Conservation (phyloP, 257 asterid genomes). For the Capsicum pubescens region DNA sequence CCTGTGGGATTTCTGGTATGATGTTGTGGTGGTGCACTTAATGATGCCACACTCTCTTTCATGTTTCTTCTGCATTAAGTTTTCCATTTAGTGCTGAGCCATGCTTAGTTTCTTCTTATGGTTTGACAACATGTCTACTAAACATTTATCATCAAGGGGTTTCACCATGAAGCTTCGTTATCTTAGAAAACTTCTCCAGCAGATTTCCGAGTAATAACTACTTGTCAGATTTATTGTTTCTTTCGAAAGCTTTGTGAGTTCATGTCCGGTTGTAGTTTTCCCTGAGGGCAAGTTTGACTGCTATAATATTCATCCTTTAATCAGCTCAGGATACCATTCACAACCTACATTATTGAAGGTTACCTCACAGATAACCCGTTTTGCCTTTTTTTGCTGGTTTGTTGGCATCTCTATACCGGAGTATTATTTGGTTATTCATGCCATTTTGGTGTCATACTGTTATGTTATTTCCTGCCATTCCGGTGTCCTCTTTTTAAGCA, state of each 20-base stretch:
- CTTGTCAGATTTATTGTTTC: neutral
- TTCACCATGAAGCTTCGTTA: neutral
- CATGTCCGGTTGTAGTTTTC: neutral
- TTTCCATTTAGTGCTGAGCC: constrained; percentile 13
- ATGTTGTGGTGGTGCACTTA: neutral
- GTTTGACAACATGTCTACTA: constrained; percentile 9
- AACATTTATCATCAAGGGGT: neutral
- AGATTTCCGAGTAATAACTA: neutral
- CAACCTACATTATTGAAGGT: neutral
- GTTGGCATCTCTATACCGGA: neutral
- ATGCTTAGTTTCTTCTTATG: neutral
- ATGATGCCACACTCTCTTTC: neutral
- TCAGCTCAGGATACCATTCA: neutral
- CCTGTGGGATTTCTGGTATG: no score
- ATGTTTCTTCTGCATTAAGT: neutral
- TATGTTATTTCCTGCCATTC: neutral
- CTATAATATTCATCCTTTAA: neutral
- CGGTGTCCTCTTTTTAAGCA: constrained; percentile 21
- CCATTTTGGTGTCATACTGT: constrained; percentile 10
- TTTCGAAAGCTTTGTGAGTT: constrained; percentile 16
- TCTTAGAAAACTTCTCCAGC: neutral
- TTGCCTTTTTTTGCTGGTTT: neutral
- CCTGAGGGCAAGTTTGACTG: neutral
- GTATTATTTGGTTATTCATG: constrained; percentile 17
- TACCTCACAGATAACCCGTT: neutral